Base-by-base conservation (phyloP, 495 filamentous ascomycete species). In the Cercophora samala region DNA sequence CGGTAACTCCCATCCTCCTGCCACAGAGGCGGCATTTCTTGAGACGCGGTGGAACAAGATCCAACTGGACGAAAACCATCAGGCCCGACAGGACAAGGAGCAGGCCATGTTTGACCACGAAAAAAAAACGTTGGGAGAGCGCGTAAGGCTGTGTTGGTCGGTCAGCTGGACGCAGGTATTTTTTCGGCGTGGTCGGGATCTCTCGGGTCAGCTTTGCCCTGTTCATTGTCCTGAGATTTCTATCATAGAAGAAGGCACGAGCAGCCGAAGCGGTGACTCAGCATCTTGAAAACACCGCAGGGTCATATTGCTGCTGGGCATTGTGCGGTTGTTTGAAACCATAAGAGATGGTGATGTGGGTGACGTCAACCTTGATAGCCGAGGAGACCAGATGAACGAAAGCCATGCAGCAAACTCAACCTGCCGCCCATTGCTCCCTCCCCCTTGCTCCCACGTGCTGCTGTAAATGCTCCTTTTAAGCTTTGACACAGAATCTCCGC, bases 141-240 rank as follows among this genome's bases (percentile, higher is more conserved):
- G 5, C 37, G n/a, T 24, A 21, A 32, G 53, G 65, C 65, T 62
- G 46, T 66, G 65, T 26, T 29, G 26, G 51, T 22, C 53, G n/a
- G 61, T 72, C 64, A 72, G 70, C 65, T 72, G 70, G 53, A 64
- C 23, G 52, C 29, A 55, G 58, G 21, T 23, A 13, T 21, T 63
- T 51, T n/a, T 68, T 58, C 0, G 29, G 60, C 1, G 22, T 26
- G 19, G n/a, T 67, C 70, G 70, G 70, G 58, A 69, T 65, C 64
- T 70, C 60, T 69, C 70, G 70, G 70, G 64, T 65, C 24, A 53
- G 21, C 54, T 58, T 46, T 46, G 64, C 29, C 25, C 60, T 51
- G 60, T 17, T n/a, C 60, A 37, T 62, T 62, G 60, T 62, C 29
- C 5, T 46, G 37, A 17, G 37, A 62, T 29, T 26, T 32, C 58